phyloP scores from a whole-genome alignment of 139 green algal species.

The Coelastrella sp. region DNA sequence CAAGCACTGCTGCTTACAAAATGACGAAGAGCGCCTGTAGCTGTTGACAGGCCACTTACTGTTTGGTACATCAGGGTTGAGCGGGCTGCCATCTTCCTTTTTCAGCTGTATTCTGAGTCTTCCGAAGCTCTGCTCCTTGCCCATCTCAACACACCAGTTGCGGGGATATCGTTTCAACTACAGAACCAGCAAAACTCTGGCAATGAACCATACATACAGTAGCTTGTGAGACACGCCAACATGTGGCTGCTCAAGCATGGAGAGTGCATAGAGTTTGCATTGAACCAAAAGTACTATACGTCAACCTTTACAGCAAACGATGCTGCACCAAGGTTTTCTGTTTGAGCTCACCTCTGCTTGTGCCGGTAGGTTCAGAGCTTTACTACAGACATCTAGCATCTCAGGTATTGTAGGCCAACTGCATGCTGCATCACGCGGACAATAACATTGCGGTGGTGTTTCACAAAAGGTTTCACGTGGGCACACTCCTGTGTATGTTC shows the following conservation, averaged over 20 bases:
- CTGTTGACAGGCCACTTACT: constrained; percentile 50
- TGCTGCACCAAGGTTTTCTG: no score
- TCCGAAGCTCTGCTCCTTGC: constrained; percentile 32
- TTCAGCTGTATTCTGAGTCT: constrained; percentile 69
- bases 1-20: not conserved
- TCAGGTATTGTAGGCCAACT: constrained; percentile 1
- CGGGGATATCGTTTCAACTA: constrained; percentile 74
- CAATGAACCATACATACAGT: not conserved
- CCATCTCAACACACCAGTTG: constrained; percentile 60
- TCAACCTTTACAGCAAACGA: no score
- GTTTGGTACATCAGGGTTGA: constrained; percentile 65
- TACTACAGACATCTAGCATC: constrained; percentile 6
- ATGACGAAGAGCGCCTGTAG: no score
- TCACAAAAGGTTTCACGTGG: no score
- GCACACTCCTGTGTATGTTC: no score
- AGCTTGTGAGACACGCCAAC: no score
- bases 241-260: not conserved
- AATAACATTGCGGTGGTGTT: no score
- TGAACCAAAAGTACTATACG: no score
- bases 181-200: not conserved
- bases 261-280: no score
- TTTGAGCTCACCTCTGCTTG: constrained; percentile 10
- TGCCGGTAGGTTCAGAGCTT: not conserved
- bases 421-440: not conserved
- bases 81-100: constrained; percentile 61